Evolutionary conservation across 768 basidiomycete genomes (phyloP), one percentile per base, ranked within the genome.

Genomic region (Mycena kentingensis): DNA sequence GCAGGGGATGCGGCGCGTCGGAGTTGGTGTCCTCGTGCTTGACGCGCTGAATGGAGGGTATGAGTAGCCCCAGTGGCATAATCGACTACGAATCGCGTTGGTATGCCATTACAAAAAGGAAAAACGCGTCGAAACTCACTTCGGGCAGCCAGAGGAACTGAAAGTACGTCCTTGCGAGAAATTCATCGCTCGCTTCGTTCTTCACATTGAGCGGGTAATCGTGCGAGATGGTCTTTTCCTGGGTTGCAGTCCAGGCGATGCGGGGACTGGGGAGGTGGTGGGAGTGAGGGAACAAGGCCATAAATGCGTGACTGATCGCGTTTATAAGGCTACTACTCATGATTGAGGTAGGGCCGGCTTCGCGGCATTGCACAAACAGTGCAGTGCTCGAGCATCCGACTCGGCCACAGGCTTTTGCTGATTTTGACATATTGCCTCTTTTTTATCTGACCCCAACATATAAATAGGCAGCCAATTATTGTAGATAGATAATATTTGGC

Each of bases 141-240:
- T 89, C 80, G 39, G 88, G 88, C 36, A 90, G 76, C 87, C 88
- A 90, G 6, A 90, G 75, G 58, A 85, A 88, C 60, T 89, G 87
- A 38, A 87, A 77, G 66, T 90, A 90, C 3, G 75, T 82, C n/a
- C 84, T 74, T 3, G 73, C 74, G 21, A 85, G 76, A 61, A 77
- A 83, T 55, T 85, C 78, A 16, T 82, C 84, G 16, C 77, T 71
- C 0, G 75, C 71, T 59, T 83, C 81, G 35, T 71, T 57, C 38
- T 67, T 56, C 28, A 74, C 37, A 19, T 76, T 73, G 37, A 87
- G 80, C 3, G 83, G 85, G 58, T 75, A 85, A 19, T 86, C 85
- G 34, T 70, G 70, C 2, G 75, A 72, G 25, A 88, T 67, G 5
- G 75, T 59, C 54, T 82, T 82, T 61, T 87, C 85, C 55, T 88